Conservation (phyloP, 345 rosid species). For the Eucalyptus caleyi region DNA sequence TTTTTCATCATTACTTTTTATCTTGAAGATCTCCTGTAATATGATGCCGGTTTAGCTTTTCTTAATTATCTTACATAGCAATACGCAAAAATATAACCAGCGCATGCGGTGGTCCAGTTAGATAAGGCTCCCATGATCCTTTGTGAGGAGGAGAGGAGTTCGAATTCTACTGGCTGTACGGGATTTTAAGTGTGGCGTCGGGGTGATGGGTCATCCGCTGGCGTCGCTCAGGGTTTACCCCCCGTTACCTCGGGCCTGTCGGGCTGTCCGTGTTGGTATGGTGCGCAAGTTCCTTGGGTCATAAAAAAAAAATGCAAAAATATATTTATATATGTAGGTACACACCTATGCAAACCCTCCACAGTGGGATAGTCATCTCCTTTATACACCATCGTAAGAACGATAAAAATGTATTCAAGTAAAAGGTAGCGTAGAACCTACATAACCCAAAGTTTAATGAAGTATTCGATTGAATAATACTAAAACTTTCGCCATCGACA, state of each 20-base stretch:
- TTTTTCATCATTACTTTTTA: neutral
- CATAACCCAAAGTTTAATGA: neutral
- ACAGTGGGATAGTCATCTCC: neutral
- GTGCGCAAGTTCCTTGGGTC: too few relatives aligned
- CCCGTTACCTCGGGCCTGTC: too few relatives aligned
- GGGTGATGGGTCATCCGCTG: too few relatives aligned
- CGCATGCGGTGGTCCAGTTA: too few relatives aligned
- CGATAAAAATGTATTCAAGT: neutral
- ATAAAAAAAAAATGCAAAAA: neutral
- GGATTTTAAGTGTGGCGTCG: too few relatives aligned
- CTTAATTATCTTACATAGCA: neutral
- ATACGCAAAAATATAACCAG: neutral
- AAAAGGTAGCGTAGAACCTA: neutral
- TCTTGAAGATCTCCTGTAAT: neutral
- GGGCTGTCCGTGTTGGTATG: too few relatives aligned
- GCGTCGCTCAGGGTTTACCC: rapidly evolving
- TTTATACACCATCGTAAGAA: neutral
- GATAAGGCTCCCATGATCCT: too few relatives aligned
- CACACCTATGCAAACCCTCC: neutral
- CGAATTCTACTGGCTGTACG: too few relatives aligned
- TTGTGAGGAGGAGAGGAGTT: too few relatives aligned
- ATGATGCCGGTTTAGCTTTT: neutral
- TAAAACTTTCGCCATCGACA: neutral
- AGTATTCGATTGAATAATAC: neutral
- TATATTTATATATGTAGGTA: neutral